phyloP scores from a whole-genome alignment of 2,329 filamentous ascomycete genomes.

The Xylariaceae sp. region DNA sequence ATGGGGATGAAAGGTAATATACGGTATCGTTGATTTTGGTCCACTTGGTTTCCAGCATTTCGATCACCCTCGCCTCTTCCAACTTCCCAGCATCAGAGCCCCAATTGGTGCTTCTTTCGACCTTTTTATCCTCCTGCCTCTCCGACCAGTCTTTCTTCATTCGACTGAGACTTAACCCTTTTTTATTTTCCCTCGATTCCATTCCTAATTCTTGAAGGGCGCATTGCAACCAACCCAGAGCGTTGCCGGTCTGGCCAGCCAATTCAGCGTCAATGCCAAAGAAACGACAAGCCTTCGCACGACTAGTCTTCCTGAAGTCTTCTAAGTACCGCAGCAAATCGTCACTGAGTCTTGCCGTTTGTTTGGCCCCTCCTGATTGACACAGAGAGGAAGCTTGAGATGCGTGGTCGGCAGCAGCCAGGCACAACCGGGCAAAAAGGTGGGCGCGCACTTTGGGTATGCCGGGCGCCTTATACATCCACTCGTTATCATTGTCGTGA shows the following conservation, averaged over 20 bases:
- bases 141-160: conserved; percentile 66
- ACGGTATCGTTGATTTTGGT: conserved; percentile 89
- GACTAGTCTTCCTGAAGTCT: conserved; percentile 66
- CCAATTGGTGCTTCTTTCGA: conserved; percentile 69
- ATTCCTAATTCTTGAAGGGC: conserved; percentile 71
- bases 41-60: conserved; percentile 87
- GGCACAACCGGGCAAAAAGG: conserved; percentile 79
- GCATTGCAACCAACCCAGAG: conserved; percentile 78
- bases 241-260: conserved; percentile 73
- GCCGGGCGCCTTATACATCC: conserved; percentile 90
- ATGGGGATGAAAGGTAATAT: neutral
- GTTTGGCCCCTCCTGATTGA: conserved; percentile 34
- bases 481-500: conserved; percentile 80
- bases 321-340: conserved; percentile 67
- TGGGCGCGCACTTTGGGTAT: conserved; percentile 85
- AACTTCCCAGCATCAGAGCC: conserved; percentile 76
- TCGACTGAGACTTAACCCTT: conserved; percentile 44
- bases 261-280: conserved; percentile 86
- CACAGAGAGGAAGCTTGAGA: conserved; percentile 58
- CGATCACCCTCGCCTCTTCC: conserved; percentile 79
- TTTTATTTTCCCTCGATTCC: conserved; percentile 46
- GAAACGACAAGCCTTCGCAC: conserved; percentile 83
- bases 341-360: conserved; percentile 52
- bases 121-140: conserved; percentile 69
- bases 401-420: conserved; percentile 84